Percentiles rank a stretch among this genome's conserved stretches.
These are phyloP conservation scores for Suillus placidus DNA, from an alignment of 768 basidiomycete genomes.

Conservation along the genomic window DNA sequence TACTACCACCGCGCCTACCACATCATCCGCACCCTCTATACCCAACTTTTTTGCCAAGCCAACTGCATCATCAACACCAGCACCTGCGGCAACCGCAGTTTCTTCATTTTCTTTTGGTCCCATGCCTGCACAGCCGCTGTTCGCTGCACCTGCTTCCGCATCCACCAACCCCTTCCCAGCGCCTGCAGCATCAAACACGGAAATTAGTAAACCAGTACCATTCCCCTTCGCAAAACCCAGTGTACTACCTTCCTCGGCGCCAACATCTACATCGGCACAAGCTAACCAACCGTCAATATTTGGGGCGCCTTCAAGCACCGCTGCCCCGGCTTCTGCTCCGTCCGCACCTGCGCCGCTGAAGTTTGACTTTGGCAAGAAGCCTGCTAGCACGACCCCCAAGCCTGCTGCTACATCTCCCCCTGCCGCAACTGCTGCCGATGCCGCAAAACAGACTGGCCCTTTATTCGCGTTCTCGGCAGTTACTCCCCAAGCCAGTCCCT, in stretches of 20 bases:
- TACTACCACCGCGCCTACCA: constrained; percentile 7
- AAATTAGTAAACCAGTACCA: constrained; percentile 15
- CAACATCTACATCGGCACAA: constrained; percentile 9
- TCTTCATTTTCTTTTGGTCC: constrained; percentile 9
- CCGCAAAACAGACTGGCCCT: constrained; percentile 18
- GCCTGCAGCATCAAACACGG: constrained; percentile 10
- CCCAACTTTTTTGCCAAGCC: constrained; percentile 18
- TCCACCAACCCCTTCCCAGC: constrained; percentile 1
- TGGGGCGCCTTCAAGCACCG: constrained; percentile 17
- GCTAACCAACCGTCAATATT: constrained; percentile 23
- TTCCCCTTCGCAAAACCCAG: constrained; percentile 11
- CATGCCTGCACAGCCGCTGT: constrained; percentile 3
- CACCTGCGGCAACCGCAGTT: constrained; percentile 11
- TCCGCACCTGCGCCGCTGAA: constrained; percentile 18
- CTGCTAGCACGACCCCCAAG: neutral
- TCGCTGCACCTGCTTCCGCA: neutral
- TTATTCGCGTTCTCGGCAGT: constrained; percentile 26
- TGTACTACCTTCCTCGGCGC: constrained; percentile 22
- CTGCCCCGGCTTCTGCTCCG: constrained; percentile 8
- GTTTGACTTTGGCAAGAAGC: constrained; percentile 15
- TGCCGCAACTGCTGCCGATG: constrained; percentile 8
- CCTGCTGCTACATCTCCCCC: constrained; percentile 1
- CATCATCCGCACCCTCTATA: constrained; percentile 6
- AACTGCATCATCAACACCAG: constrained; percentile 23
- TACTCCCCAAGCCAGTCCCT: constrained; percentile 10